These are phyloP conservation scores for Candida caryicola DNA, from an alignment of 805 yeast genomes.

Conservation along the genomic window DNA sequence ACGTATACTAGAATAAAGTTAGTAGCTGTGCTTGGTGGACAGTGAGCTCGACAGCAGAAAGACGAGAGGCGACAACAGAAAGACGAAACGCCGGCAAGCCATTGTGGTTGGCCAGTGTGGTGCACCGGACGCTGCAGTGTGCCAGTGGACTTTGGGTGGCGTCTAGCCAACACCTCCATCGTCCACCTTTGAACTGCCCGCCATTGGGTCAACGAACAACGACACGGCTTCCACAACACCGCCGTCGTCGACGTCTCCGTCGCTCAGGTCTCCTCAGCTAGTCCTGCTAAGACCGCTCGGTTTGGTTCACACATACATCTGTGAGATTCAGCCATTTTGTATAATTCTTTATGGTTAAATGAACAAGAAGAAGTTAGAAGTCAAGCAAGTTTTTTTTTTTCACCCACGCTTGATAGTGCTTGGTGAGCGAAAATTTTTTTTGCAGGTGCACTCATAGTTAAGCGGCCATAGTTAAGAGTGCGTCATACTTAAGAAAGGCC, in stretches of 20 bases:
- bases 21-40: conserved; percentile 9
- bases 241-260: background rate
- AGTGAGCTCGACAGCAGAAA: too few relatives aligned
- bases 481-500: background rate
- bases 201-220: background rate
- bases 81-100: too few relatives aligned
- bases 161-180: too few relatives aligned
- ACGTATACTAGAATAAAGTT: conserved; percentile 81
- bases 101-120: too few relatives aligned
- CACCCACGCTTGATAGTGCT: background rate
- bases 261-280: too few relatives aligned
- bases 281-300: too few relatives aligned
- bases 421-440: conserved; percentile 6
- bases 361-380: conserved; percentile 5
- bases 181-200: background rate
- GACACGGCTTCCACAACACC: background rate
- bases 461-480: background rate
- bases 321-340: conserved; percentile 91
- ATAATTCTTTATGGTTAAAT: conserved; percentile 11
- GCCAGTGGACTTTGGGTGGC: too few relatives aligned
- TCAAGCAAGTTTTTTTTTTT: conserved; percentile 3
- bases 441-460: background rate
- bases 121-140: too few relatives aligned
- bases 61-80: too few relatives aligned
- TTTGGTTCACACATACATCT: conserved; percentile 73